Conservation (phyloP, 345 rosid genomes). For the Populus ilicifolia region DNA sequence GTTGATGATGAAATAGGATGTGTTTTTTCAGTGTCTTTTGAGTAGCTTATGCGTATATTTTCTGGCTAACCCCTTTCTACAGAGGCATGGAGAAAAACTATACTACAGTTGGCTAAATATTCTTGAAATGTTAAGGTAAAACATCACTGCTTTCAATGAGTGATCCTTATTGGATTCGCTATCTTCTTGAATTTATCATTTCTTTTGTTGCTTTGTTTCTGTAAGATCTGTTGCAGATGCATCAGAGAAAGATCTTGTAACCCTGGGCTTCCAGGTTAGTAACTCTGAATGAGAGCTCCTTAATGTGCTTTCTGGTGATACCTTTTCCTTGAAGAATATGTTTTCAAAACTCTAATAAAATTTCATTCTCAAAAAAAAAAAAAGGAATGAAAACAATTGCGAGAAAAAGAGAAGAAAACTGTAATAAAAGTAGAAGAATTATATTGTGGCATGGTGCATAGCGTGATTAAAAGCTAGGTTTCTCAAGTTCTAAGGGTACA, state of each 20-base stretch:
- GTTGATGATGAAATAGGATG: conserved; percentile 1
- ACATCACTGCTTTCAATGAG: conserved; percentile 8
- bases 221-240: conserved; percentile 92
- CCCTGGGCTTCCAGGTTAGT: conserved; percentile 94
- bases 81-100: conserved; percentile 93
- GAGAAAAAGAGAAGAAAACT: too few species aligned
- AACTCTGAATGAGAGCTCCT: conserved; percentile 4
- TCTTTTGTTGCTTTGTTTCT: conserved; percentile 11
- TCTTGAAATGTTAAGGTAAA: conserved; percentile 88
- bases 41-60: conserved; percentile 13
- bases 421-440: too few species aligned
- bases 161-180: conserved; percentile 9
- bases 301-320: neutral
- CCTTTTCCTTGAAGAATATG: neutral
- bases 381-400: too few species aligned
- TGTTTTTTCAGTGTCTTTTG: conserved; percentile 3
- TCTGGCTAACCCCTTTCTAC: conserved; percentile 16
- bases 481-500: too few species aligned
- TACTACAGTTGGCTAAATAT: conserved; percentile 81
- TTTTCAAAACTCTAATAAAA: too few species aligned
- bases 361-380: too few species aligned
- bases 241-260: conserved; percentile 81
- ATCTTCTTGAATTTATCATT: conserved; percentile 12
- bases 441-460: too few species aligned
- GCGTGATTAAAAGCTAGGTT: too few species aligned